These are phyloP conservation scores for Diplosphaera chodatii DNA, from an alignment of 139 green algal genomes.

Conservation along the genomic window DNA sequence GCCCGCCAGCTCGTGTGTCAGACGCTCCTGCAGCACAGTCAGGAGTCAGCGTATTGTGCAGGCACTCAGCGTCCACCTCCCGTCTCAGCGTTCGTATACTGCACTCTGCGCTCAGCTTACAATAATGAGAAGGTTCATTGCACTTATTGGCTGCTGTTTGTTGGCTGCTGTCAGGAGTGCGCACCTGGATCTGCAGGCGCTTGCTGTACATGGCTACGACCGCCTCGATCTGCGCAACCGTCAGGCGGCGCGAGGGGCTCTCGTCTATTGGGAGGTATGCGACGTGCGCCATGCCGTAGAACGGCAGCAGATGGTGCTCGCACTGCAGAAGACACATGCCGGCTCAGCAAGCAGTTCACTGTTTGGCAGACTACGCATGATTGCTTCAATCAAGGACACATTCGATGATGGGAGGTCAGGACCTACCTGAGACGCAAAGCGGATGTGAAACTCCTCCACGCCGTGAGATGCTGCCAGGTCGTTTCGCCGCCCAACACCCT, in stretches of 20 bases:
- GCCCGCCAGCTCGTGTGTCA: constrained; percentile 81
- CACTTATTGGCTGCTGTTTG: too few species aligned
- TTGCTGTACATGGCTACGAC: constrained; percentile 50
- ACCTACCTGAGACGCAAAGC: constrained; percentile 13
- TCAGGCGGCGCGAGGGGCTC: not conserved
- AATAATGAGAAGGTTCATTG: too few species aligned
- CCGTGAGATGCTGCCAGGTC: not conserved
- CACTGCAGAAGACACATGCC: constrained; percentile 77
- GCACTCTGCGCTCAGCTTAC: too few species aligned
- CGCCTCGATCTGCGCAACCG: constrained; percentile 13
- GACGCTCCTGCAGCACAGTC: constrained; percentile 79
- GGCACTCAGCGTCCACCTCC: not conserved
- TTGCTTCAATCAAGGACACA: too few species aligned
- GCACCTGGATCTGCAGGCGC: constrained; percentile 59
- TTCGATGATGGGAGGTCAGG: too few species aligned
- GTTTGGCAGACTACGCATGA: not conserved
- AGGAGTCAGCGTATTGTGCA: not conserved
- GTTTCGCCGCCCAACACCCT: constrained; percentile 7
- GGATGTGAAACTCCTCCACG: constrained; percentile 10
- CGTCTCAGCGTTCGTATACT: too few species aligned
- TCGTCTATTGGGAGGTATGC: constrained; percentile 23
- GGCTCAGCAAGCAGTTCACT: not conserved
- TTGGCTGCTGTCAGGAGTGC: too few species aligned
- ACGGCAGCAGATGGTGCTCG: constrained; percentile 98
- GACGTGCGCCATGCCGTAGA: constrained; percentile 72